Evolutionary conservation across 129 eudicot genomes (phyloP), one percentile per base, ranked within the genome.

Genomic region (Flaveria linearis): DNA sequence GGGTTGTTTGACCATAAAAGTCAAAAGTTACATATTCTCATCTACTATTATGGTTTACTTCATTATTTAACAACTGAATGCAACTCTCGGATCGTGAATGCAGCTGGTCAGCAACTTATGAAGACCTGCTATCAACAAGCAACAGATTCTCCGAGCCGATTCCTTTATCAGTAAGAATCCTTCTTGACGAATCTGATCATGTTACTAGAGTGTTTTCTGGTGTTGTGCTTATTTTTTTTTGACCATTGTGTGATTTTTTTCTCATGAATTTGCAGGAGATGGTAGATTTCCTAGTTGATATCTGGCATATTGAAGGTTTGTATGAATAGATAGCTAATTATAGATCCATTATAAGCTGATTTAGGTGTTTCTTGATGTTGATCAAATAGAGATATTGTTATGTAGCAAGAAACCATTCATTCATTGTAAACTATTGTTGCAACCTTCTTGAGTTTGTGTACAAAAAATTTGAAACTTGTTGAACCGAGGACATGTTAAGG

Each of bases 71-170:
- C 60, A 47, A 63, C 30, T 9, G 28, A 55, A 16, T 45, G 22
- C 65, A 70, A 75, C 50, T 30, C 12, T 62, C 1, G 41, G 55
- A 66, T 52, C 67, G 66, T 80, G 28, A 72, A 78, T 87, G 86
- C 86, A 90, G 96, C 82, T 90, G 90, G 96, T 81, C 92, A 67
- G 80, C 77, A n/a, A 87, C 96, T 50, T 90, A 87, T 43, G 96
- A 90, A 71, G 90, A 85, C 76, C 83, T 90, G 81, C 88, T 87
- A 16, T 87, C 88, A 20, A 87, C 84, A 17, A 53, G 49, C 61
- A 86, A 79, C 42, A 84, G 80, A 69, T 90, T 90, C 78, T 22
- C 88, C 0, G 90, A 87, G 78, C 87, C 72, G 43, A 82, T 87
- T 52, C 84, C 96, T 74, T 84, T 90, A 81, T 30, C 92, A 4